Base-by-base conservation (phyloP, 768 basidiomycete species). In the Trametes meyenii region DNA sequence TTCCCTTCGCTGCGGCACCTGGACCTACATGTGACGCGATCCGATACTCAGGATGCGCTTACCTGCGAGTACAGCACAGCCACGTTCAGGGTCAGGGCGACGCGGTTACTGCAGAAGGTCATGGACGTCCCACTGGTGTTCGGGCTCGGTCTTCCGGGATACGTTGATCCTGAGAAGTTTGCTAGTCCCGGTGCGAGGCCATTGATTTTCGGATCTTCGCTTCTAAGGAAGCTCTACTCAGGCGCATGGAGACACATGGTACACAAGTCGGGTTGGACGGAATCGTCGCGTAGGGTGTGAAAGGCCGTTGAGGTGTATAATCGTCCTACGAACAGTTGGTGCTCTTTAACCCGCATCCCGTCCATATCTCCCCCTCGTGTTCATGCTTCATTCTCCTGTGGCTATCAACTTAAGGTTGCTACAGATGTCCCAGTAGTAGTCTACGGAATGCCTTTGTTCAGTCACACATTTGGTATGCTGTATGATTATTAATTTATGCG, bases 21-120 rank as follows among this genome's bases (percentile, higher is more conserved):
- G 33, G 54, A 55, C 29, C 43, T 55, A 33, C 29, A 21, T 21
- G 54, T 45, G 44, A 46, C 43, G 44, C 44, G 10, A 13, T 2
- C 51, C 23, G 51, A 45, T 17, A 4, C 44, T 12, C 54, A 7
- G n/a, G 13, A 14, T 11, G 35, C 54, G 33, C 29, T 16, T 17
- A 42, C 26, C 11, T 12, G 26, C 40, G 24, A 16, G 6, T 44
- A 11, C 16, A 24, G 35, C 17, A 46, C 43, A 45, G 33, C 54
- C 54, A 35, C 44, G 44, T 55, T 55, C 54, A 29, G 7, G 33
- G 19, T 46, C 44, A 44, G 44, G 33, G 54, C 33, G 19, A 44
- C 54, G 21, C 33, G 29, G 35, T 19, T 55, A 33, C 54, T 55
- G 33, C 26, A 24, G 29, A 55, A 45, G 44, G 44, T 46, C 44